Evolutionary conservation across 306 rosid species (phyloP), one percentile per base, ranked within the genome.

Genomic region (Datisca glomerata): DNA sequence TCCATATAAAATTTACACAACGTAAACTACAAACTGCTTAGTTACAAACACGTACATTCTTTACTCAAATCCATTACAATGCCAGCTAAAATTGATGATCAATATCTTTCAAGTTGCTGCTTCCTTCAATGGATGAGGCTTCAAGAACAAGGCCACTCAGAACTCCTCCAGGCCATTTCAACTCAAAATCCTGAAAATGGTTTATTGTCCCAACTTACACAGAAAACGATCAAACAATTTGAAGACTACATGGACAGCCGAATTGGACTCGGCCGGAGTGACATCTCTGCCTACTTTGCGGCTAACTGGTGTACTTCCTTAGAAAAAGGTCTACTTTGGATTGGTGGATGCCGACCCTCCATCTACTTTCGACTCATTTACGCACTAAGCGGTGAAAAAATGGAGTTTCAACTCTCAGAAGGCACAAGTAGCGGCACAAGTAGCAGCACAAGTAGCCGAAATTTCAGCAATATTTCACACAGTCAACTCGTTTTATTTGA

Each of bases 311-410:
- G 76, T 46, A 29, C 67, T 2, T 19, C 63, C 19, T 55, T 68
- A 43, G 79, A 62, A 28, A 66, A 61, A 34, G 49, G 61, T 0
- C 57, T 72, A 1, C 54, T 67, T 1, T 72, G 79, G 79, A 19
- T 44, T 12, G 68, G 58, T 4, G 67, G 67, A 2, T 72, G 71
- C 36, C 32, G 74, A 8, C 79, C 70, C 12, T 58, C 79, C 38
- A 17, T 51, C 12, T 72, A 38, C 21, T 25, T 62, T 50, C 53
- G 61, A 4, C 53, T 72, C 16, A 19, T 49, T 19, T 63, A 62
- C 31, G 65, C 60, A 12, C 58, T 60, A 1, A 20, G 24, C 2
- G 44, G 69, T 24, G 3, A 20, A 6, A 53, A 60, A 1, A 14
- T 60, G 13, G 69, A 56, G 24, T 11, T 59, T 1, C 24, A 31